Conservation (phyloP, 768 basidiomycete genomes). For the Peribolospora baueri region DNA sequence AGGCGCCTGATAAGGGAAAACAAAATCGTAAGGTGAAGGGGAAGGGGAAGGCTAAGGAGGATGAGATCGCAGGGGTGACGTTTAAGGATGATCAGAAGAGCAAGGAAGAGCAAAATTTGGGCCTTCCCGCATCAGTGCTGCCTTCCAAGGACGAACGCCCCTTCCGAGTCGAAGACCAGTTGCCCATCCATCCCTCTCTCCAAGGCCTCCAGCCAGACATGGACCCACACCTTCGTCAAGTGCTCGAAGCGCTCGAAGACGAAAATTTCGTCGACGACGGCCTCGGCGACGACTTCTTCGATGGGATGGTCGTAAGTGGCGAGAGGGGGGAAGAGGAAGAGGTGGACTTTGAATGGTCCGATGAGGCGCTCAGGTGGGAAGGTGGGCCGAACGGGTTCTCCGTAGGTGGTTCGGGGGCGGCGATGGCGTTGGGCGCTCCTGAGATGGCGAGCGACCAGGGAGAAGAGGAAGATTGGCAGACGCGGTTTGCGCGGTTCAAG, state of each 20-base stretch:
- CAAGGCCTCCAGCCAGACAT: slow-evolving; percentile 82
- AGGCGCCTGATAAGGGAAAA: slow-evolving; percentile 31
- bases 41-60: slow-evolving; percentile 21
- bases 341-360: slow-evolving; percentile 26
- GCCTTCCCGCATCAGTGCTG: slow-evolving; percentile 11
- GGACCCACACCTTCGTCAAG: slow-evolving; percentile 83
- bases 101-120: not conserved
- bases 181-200: not conserved
- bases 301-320: slow-evolving; percentile 43
- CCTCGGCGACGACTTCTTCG: slow-evolving; percentile 49
- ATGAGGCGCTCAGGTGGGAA: slow-evolving; percentile 3
- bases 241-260: slow-evolving; percentile 80
- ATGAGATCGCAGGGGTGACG: slow-evolving; percentile 24
- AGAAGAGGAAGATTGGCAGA: slow-evolving; percentile 18
- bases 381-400: slow-evolving; percentile 8
- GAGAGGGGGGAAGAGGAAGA: slow-evolving; percentile 40
- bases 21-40: slow-evolving; percentile 20
- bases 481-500: slow-evolving; percentile 54
- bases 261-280: slow-evolving; percentile 73
- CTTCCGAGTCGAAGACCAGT: not conserved
- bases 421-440: slow-evolving; percentile 25
- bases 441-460: slow-evolving; percentile 25
- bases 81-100: slow-evolving; percentile 6
- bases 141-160: slow-evolving; percentile 3
- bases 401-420: too few species aligned